These are phyloP conservation scores for Phytophthora aleatoria DNA, from an alignment of 352 stramenopile species.

Conservation along the genomic window DNA sequence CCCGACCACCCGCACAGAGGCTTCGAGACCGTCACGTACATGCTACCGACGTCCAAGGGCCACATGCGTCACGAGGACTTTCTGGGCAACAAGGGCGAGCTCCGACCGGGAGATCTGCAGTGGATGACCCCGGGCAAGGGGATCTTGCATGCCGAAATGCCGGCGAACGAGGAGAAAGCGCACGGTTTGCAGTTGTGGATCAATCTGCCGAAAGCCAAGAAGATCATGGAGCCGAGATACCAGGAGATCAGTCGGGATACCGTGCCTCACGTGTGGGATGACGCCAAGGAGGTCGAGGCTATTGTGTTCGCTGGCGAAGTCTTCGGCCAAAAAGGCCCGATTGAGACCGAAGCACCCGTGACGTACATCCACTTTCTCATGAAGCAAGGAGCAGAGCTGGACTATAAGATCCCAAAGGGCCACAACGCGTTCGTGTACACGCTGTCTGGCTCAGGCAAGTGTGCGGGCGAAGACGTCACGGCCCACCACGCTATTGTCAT, in stretches of 20 bases:
- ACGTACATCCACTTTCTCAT: constrained; percentile 66
- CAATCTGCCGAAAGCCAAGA: constrained; percentile 49
- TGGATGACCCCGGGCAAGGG: constrained; percentile 63
- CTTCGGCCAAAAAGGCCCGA: constrained; percentile 46
- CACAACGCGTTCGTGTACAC: constrained; percentile 58
- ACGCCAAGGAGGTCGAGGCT: constrained; percentile 44
- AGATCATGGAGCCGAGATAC: constrained; percentile 58
- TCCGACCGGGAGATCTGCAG: constrained; percentile 55
- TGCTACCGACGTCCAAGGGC: constrained; percentile 72
- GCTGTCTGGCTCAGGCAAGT: constrained; percentile 35
- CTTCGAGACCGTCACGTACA: constrained; percentile 93
- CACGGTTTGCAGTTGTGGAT: constrained; percentile 62
- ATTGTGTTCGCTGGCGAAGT: constrained; percentile 61
- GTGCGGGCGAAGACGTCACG: constrained; percentile 26
- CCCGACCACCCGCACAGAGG: constrained; percentile 91
- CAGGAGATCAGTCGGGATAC: constrained; percentile 52
- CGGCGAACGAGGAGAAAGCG: constrained; percentile 34
- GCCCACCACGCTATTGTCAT: constrained; percentile 55
- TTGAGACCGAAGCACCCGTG: constrained; percentile 50
- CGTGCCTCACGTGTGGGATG: constrained; percentile 45
- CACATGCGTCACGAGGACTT: constrained; percentile 90
- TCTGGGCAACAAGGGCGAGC: constrained; percentile 54
- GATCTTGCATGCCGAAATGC: constrained; percentile 65
- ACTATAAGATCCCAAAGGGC: constrained; percentile 43
- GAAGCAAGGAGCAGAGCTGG: constrained; percentile 36